Base-by-base conservation (phyloP, 2,329 filamentous ascomycete genomes). In the Podosphaera leucotricha region DNA sequence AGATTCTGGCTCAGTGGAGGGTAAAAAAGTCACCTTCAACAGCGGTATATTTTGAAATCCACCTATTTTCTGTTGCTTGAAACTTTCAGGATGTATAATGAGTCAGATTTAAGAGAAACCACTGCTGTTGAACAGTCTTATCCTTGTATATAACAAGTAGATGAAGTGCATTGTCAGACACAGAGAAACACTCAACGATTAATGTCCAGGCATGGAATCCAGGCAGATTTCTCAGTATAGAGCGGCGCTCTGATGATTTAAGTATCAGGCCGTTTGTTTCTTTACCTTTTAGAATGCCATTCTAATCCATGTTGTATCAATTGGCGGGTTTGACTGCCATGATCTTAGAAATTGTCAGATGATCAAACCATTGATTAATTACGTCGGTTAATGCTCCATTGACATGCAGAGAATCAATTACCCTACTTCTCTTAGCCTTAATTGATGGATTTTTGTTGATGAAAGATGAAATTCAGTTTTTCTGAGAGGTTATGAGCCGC, bases 101-200 rank as follows among this genome's bases (percentile, higher is more conserved):
- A 7, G 18, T 13, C 36, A 44, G 21, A 20, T 39, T 30, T n/a
- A 47, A 8, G n/a, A 13, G 16, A 40, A 36, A 43, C 24, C 13
- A 40, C 24, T 41, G 35, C 3, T 30, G 18, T 38, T 39, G 22
- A 6, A 45, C 41, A 40, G 24, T 43, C 39, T 46, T 47, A n/a
- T 41, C 38, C 33, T 47, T 49, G 18, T 40, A 49, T 7, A 47
- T 48, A 19, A 47, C 39, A 7, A 48, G 20, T 28, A 40, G 45
- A 36, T 2, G n/a, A 10, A 44, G n/a, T 8, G 22, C 2, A 11
- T 11, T 38, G 4, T 35, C 28, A 26, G 16, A 33, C 22, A 30
- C 38, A 15, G 36, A 49, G 22, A 47, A 47, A 36, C 13, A 44
- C 18, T 49, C 38, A 41, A 47, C 46, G 38, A 49, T 44, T 30